Evolutionary conservation across 768 basidiomycete species (phyloP).

Genomic region (Hemileccinum rubropunctum): DNA sequence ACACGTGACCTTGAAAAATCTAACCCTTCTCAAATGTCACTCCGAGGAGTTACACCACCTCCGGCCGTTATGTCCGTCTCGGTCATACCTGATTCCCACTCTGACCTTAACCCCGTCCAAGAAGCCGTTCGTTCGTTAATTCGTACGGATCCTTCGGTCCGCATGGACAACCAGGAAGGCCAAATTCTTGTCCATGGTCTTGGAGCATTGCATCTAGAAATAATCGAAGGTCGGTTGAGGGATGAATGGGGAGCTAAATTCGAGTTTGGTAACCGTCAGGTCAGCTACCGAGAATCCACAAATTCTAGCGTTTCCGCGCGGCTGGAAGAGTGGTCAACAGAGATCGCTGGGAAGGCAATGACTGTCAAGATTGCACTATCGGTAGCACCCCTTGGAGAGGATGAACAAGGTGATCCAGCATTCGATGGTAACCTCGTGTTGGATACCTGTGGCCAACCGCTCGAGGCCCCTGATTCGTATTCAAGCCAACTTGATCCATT

Average conservation of each 20-base stretch:
- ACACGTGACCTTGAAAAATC: constrained; percentile 35
- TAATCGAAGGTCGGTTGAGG: constrained; percentile 74
- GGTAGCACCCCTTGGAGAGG: constrained; percentile 50
- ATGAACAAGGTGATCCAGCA: constrained; percentile 59
- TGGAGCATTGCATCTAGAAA: constrained; percentile 86
- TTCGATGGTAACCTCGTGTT: constrained; percentile 82
- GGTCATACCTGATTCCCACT: constrained; percentile 75
- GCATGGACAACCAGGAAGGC: constrained; percentile 76
- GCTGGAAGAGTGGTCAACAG: constrained; percentile 57
- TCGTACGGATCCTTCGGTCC: constrained; percentile 89
- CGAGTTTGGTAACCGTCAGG: constrained; percentile 72
- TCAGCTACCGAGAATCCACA: constrained; percentile 72
- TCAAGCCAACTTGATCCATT: constrained; percentile 42
- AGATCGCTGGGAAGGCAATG: constrained; percentile 55
- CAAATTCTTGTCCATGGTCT: constrained; percentile 83
- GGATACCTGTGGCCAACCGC: constrained; percentile 46
- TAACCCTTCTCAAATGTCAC: constrained; percentile 36
- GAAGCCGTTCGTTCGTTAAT: constrained; percentile 66
- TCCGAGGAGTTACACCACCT: constrained; percentile 70
- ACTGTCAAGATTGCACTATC: constrained; percentile 52
- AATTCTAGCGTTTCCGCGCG: constrained; percentile 24
- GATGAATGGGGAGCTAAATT: constrained; percentile 80
- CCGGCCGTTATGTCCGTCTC: constrained; percentile 85
- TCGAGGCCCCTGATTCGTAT: constrained; percentile 51
- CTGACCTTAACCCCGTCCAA: constrained; percentile 76